These are phyloP conservation scores for Tuber melanosporum DNA, from an alignment of 495 filamentous ascomycete species.

Conservation along the genomic window DNA sequence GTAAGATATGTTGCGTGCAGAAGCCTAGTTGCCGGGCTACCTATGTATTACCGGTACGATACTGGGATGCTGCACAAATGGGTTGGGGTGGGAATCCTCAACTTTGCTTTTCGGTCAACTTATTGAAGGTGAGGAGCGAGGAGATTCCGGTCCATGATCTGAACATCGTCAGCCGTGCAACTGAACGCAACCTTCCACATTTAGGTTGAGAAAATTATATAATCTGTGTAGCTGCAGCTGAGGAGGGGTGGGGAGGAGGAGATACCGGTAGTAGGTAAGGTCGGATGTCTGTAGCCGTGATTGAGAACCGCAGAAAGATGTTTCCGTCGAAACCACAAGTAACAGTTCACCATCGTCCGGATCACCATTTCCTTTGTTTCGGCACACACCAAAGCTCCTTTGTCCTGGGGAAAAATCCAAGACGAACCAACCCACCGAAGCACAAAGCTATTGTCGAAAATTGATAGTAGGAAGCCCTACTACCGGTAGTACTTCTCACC, in stretches of 20 bases:
- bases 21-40: neutral
- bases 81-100: neutral
- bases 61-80: neutral
- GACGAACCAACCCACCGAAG: neutral
- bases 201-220: slow-evolving; percentile 2
- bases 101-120: neutral
- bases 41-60: neutral
- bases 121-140: slow-evolving; percentile 1
- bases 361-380: slow-evolving; percentile 26
- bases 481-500: neutral
- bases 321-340: slow-evolving; percentile 21
- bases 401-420: neutral
- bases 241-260: slow-evolving; percentile 4
- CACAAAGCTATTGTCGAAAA: neutral
- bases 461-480: neutral
- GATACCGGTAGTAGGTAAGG: slow-evolving; percentile 20
- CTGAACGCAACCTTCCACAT: slow-evolving; percentile 17
- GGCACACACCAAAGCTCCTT: neutral
- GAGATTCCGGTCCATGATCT: slow-evolving; percentile 26
- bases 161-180: slow-evolving; percentile 23
- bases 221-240: neutral
- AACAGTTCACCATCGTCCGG: slow-evolving; percentile 18
- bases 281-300: slow-evolving; percentile 28
- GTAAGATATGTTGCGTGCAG: neutral
- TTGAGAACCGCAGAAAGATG: slow-evolving; percentile 13